These are phyloP conservation scores for Auriscalpium vulgare DNA, from an alignment of 768 basidiomycete species.

Conservation along the genomic window DNA sequence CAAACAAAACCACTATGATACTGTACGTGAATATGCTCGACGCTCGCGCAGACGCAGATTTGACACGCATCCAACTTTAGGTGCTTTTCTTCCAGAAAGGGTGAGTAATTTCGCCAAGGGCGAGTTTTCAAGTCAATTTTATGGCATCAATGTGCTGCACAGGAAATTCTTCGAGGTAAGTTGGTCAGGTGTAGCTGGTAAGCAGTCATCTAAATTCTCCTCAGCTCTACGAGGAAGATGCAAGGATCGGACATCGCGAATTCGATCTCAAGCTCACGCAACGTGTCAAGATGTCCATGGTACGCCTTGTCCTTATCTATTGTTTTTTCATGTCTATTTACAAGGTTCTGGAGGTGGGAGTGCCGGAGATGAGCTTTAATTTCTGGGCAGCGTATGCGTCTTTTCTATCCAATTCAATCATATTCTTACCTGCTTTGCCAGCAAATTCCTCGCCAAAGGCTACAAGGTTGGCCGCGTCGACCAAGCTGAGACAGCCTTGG, in stretches of 20 bases:
- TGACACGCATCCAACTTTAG: constrained; percentile 24
- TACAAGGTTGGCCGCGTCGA: constrained; percentile 96
- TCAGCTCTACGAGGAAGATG: constrained; percentile 91
- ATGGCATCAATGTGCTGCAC: constrained; percentile 18
- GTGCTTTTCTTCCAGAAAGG: constrained; percentile 99
- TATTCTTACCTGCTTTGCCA: constrained; percentile 19
- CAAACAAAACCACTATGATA: constrained; percentile 96
- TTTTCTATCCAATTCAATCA: not conserved
- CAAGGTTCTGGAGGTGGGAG: constrained; percentile 60
- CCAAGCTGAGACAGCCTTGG: constrained; percentile 94
- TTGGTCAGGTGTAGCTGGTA: not conserved
- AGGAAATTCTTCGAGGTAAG: constrained; percentile 77
- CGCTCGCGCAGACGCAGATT: constrained; percentile 16
- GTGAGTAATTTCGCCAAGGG: constrained; percentile 27
- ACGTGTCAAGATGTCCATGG: constrained; percentile 99
- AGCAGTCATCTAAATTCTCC: not conserved
- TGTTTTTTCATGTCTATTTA: not conserved
- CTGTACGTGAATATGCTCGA: constrained; percentile 35
- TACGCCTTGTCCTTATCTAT: constrained; percentile 22
- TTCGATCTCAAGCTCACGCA: constrained; percentile 91
- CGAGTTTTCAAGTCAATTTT: not conserved
- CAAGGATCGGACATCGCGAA: constrained; percentile 83
- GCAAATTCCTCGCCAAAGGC: constrained; percentile 81
- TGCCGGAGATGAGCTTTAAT: constrained; percentile 90
- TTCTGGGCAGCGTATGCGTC: constrained; percentile 78